Percentiles rank a stretch among this genome's conserved stretches.
These are phyloP conservation scores for Vigna mungo DNA, from an alignment of 306 rosid species.

Conservation along the genomic window DNA sequence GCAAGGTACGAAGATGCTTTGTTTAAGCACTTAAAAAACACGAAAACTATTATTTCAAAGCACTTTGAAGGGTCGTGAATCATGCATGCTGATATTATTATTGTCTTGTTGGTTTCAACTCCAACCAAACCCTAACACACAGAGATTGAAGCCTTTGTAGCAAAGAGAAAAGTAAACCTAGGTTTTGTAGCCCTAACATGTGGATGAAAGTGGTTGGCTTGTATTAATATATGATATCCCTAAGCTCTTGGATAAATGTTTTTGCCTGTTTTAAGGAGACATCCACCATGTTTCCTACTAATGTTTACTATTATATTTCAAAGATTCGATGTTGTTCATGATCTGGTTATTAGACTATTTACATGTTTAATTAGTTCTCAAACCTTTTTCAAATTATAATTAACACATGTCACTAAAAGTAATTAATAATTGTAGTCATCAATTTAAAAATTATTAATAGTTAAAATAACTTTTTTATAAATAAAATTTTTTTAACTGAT, in stretches of 20 bases:
- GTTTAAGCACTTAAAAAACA: neutral
- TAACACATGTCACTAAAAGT: too few relatives aligned
- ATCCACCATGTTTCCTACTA: conserved; percentile 12
- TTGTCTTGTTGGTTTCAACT: neutral
- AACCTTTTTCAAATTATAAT: neutral
- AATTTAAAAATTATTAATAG: too few relatives aligned
- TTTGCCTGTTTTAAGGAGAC: conserved; percentile 48
- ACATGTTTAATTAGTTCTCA: neutral
- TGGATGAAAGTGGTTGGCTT: conserved; percentile 9
- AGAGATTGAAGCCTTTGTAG: neutral
- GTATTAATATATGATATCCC: conserved; percentile 15
- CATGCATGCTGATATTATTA: conserved; percentile 1
- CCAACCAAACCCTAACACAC: neutral
- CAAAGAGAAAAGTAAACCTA: neutral
- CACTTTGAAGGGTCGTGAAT: conserved; percentile 4
- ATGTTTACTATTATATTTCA: neutral
- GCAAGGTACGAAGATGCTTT: neutral
- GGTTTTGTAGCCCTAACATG: neutral
- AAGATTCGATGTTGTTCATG: conserved; percentile 30
- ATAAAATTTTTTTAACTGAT: too few relatives aligned
- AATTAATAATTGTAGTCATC: too few relatives aligned
- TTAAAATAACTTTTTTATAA: too few relatives aligned
- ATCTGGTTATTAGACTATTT: conserved; percentile 10
- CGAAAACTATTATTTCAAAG: neutral
- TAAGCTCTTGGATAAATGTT: conserved; percentile 26